These are phyloP conservation scores for Glarea lozoyensis DNA, from an alignment of 495 filamentous ascomycete genomes.

Conservation along the genomic window DNA sequence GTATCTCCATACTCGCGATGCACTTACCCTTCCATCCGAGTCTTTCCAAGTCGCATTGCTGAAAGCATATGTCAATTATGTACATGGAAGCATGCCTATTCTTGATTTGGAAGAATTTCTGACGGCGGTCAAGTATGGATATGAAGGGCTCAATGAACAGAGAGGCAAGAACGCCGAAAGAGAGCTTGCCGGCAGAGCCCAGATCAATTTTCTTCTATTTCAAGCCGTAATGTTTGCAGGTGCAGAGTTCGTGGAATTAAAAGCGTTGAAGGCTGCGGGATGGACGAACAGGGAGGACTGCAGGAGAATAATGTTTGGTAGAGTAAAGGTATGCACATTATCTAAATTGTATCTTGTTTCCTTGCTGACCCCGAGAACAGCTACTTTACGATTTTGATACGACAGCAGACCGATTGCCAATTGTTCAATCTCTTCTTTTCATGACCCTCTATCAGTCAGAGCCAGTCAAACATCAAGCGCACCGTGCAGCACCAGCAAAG, in stretches of 20 bases:
- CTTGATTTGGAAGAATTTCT: slow-evolving; percentile 68
- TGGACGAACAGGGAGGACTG: slow-evolving; percentile 59
- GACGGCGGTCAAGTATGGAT: slow-evolving; percentile 44
- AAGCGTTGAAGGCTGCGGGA: slow-evolving; percentile 56
- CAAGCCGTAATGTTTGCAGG: slow-evolving; percentile 64
- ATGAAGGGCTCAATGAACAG: slow-evolving; percentile 26
- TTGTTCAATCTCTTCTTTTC: slow-evolving; percentile 69
- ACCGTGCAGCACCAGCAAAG: slow-evolving; percentile 29
- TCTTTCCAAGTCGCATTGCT: slow-evolving; percentile 60
- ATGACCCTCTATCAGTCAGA: slow-evolving; percentile 86
- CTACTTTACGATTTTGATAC: slow-evolving; percentile 77
- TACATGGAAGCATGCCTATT: slow-evolving; percentile 79
- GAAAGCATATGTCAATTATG: slow-evolving; percentile 66
- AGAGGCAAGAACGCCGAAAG: slow-evolving; percentile 28
- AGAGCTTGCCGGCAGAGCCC: slow-evolving; percentile 10
- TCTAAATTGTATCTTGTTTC: not conserved
- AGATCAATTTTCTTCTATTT: slow-evolving; percentile 67
- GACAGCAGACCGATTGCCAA: slow-evolving; percentile 66
- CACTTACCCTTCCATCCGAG: slow-evolving; percentile 54
- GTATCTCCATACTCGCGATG: slow-evolving; percentile 64
- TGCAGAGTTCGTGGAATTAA: slow-evolving; percentile 48
- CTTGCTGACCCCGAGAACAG: not conserved
- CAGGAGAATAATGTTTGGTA: slow-evolving; percentile 66
- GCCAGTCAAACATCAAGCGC: slow-evolving; percentile 52
- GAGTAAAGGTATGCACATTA: slow-evolving; percentile 45